phyloP scores from a whole-genome alignment of 495 filamentous ascomycete species.

The Tetracladium marchalianum region DNA sequence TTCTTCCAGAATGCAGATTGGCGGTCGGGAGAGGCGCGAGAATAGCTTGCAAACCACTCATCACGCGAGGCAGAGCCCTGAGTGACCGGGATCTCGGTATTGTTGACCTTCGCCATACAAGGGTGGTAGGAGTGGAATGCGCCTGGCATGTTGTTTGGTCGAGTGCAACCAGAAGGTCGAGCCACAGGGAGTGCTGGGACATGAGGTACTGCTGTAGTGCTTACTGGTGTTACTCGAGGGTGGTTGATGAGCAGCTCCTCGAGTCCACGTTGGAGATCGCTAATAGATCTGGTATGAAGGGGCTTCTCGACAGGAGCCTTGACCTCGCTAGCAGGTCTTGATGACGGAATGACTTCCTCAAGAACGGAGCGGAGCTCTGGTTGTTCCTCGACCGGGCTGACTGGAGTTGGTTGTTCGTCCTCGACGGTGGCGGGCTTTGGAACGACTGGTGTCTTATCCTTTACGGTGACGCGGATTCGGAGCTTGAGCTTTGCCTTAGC shows the following conservation, averaged over 20 bases:
- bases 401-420: conserved; percentile 23
- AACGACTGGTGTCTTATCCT: conserved; percentile 16
- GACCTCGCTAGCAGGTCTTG: no score
- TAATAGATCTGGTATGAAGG: conserved; percentile 7
- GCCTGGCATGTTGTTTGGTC: conserved; percentile 9
- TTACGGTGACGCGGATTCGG: conserved; percentile 63
- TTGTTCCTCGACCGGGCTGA: conserved; percentile 8
- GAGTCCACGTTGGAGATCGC: conserved; percentile 20
- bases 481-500: conserved; percentile 98
- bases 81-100: conserved; percentile 22
- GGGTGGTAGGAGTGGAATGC: not conserved
- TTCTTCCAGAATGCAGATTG: conserved; percentile 2
- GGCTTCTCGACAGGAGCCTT: not conserved
- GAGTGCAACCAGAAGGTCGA: conserved; percentile 7
- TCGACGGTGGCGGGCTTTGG: conserved; percentile 36
- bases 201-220: not conserved
- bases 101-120: not conserved
- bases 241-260: conserved; percentile 20
- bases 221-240: not conserved
- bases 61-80: conserved; percentile 20
- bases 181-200: not conserved
- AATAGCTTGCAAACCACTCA: conserved; percentile 30
- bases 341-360: no score
- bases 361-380: not conserved
- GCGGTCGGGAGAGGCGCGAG: conserved; percentile 16